A percentile compares a stretch with the other conserved stretches of the same genome.
phyloP scores from a whole-genome alignment of 2,329 filamentous ascomycete species.

The Pseudofabraea citricarpa region DNA sequence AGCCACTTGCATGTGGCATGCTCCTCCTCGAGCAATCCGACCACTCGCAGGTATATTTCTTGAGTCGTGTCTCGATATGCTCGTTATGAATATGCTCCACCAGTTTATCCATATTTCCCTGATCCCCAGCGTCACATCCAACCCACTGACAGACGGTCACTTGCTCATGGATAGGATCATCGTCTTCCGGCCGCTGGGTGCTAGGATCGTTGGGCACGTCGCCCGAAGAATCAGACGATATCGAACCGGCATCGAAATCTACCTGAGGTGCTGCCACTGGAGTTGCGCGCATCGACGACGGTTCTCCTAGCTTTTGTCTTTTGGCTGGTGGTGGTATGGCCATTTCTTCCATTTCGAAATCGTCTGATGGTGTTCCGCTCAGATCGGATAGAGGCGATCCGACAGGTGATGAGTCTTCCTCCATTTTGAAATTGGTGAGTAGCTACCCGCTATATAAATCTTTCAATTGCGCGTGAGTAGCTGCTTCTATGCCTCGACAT shows the following conservation, averaged over 20 bases:
- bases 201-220: conserved; percentile 70
- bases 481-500: too few relatives aligned
- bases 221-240: conserved; percentile 88
- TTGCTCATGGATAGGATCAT: conserved; percentile 67
- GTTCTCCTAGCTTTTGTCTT: conserved; percentile 22
- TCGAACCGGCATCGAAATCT: conserved; percentile 60
- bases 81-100: conserved; percentile 86
- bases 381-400: conserved; percentile 61
- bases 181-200: conserved; percentile 65
- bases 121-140: conserved; percentile 64
- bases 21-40: conserved; percentile 83
- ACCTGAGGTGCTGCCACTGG: conserved; percentile 30
- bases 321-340: conserved; percentile 22
- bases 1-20: conserved; percentile 88
- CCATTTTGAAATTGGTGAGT: conserved; percentile 28
- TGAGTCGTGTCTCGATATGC: conserved; percentile 88
- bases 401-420: conserved; percentile 42
- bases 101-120: conserved; percentile 75
- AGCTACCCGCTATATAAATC: neutral
- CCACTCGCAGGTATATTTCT: conserved; percentile 99
- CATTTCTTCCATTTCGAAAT: conserved; percentile 49
- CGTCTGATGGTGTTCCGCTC: conserved; percentile 44
- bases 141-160: conserved; percentile 77
- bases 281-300: conserved; percentile 15
- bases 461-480: too few relatives aligned